Conservation (phyloP, 1,139 yeast species). For the Nakaseomyces nivariensis region DNA sequence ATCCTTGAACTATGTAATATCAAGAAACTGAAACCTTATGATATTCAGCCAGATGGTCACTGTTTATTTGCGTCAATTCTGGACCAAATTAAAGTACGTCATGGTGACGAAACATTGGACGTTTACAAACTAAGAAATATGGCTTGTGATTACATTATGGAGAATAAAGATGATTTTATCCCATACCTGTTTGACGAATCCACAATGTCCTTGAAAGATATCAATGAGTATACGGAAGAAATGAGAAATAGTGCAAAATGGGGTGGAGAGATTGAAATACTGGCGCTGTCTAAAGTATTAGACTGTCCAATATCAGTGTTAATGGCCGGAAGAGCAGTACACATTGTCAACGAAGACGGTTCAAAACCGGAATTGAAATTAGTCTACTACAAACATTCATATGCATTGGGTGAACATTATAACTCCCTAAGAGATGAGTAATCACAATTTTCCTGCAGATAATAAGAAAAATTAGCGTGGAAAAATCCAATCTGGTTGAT, state of each 20-base stretch:
- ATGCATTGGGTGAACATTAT: slow-evolving; percentile 91
- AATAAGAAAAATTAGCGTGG: too few relatives aligned
- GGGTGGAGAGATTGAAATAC: slow-evolving; percentile 93
- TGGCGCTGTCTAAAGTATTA: slow-evolving; percentile 63
- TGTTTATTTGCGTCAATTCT: slow-evolving; percentile 80
- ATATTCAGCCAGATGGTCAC: slow-evolving; percentile 86
- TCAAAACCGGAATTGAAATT: slow-evolving; percentile 46
- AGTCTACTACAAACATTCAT: slow-evolving; percentile 77
- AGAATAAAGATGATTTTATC: slow-evolving; percentile 55
- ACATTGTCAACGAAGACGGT: slow-evolving; percentile 47
- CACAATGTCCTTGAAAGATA: slow-evolving; percentile 50
- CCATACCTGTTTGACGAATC: slow-evolving; percentile 79
- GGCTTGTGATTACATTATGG: slow-evolving; percentile 59
- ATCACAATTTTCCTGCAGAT: slow-evolving; percentile 20
- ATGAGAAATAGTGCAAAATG: slow-evolving; percentile 73
- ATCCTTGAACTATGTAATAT: slow-evolving; percentile 44
- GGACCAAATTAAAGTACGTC: slow-evolving; percentile 61
- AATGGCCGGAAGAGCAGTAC: slow-evolving; percentile 64
- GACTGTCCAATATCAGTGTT: slow-evolving; percentile 65
- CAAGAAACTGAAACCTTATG: slow-evolving; percentile 43
- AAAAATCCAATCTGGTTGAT: too few relatives aligned
- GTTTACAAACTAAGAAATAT: slow-evolving; percentile 48
- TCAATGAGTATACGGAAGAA: slow-evolving; percentile 60
- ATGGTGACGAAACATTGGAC: slow-evolving; percentile 21
- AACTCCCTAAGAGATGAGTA: slow-evolving; percentile 54